A percentile compares a stretch with the other conserved stretches of the same genome.
phyloP scores from a whole-genome alignment of 148 eudicot genomes.

The Heliosperma pusillum region DNA sequence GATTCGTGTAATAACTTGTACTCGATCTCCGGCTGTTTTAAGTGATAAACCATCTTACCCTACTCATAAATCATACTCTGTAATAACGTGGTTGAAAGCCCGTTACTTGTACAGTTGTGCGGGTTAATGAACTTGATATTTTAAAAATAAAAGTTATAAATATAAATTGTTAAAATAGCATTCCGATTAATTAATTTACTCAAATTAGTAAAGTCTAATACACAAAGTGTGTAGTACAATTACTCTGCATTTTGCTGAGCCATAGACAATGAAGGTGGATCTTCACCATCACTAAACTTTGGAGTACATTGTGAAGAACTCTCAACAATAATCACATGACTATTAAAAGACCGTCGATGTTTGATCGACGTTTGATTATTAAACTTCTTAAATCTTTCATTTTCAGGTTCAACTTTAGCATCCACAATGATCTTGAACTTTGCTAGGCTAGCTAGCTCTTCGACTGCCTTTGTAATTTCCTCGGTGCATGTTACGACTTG shows the following conservation, averaged over 20 bases:
- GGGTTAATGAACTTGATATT: too few relatives aligned
- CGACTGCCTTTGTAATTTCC: constrained; percentile 29
- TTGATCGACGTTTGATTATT: constrained; percentile 16
- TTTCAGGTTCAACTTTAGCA: constrained; percentile 1
- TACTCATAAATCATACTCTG: too few relatives aligned
- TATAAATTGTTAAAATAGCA: too few relatives aligned
- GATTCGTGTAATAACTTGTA: too few relatives aligned
- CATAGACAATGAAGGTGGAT: constrained; percentile 24
- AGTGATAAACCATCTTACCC: too few relatives aligned
- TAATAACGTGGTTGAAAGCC: too few relatives aligned
- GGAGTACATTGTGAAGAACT: constrained; percentile 10
- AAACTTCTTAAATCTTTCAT: constrained; percentile 2
- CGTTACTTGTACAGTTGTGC: too few relatives aligned
- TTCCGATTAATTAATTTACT: too few relatives aligned
- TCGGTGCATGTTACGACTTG: constrained; percentile 26
- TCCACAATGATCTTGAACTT: constrained; percentile 15
- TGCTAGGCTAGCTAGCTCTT: constrained; percentile 31
- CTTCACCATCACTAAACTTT: background rate
- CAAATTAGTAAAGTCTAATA: too few relatives aligned
- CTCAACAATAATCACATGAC: constrained; percentile 25
- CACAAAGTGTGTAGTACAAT: background rate
- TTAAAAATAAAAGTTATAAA: too few relatives aligned
- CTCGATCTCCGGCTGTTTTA: too few relatives aligned
- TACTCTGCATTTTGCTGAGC: constrained; percentile 27
- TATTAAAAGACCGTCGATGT: constrained; percentile 13